Evolutionary conservation across 148 eudicot genomes (phyloP).

Genomic region (Chenopodium quinoa): DNA sequence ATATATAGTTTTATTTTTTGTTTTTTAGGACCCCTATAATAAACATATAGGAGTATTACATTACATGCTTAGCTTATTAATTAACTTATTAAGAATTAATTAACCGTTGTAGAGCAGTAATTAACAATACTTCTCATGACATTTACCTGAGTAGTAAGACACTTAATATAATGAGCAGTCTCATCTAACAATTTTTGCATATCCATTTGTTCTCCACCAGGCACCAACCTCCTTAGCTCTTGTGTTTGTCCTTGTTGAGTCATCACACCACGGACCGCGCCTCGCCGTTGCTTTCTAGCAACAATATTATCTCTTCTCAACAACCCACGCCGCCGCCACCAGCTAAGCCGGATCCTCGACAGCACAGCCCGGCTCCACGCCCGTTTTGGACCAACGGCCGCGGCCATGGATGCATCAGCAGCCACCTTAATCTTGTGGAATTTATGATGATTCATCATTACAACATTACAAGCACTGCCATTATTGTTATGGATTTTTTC

Average conservation of each 20-base stretch:
- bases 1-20: background rate
- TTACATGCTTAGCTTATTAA: background rate
- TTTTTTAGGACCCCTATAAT: background rate
- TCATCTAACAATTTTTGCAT: slow-evolving; percentile 53
- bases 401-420: slow-evolving; percentile 62
- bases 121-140: slow-evolving; percentile 67
- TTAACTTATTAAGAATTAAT: background rate
- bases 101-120: slow-evolving; percentile 30
- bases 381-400: slow-evolving; percentile 53
- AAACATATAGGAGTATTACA: background rate
- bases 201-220: slow-evolving; percentile 77
- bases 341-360: slow-evolving; percentile 25
- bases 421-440: slow-evolving; percentile 43
- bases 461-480: background rate
- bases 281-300: background rate
- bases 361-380: slow-evolving; percentile 76
- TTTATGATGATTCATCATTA: slow-evolving; percentile 1
- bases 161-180: slow-evolving; percentile 75
- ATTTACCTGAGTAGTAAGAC: slow-evolving; percentile 71
- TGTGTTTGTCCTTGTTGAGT: background rate
- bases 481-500: background rate
- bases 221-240: slow-evolving; percentile 59
- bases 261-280: background rate
- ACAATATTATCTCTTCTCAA: background rate
- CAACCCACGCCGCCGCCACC: background rate